Conservation (phyloP, 2,329 filamentous ascomycete genomes). For the Phaeosphaeria sp. region DNA sequence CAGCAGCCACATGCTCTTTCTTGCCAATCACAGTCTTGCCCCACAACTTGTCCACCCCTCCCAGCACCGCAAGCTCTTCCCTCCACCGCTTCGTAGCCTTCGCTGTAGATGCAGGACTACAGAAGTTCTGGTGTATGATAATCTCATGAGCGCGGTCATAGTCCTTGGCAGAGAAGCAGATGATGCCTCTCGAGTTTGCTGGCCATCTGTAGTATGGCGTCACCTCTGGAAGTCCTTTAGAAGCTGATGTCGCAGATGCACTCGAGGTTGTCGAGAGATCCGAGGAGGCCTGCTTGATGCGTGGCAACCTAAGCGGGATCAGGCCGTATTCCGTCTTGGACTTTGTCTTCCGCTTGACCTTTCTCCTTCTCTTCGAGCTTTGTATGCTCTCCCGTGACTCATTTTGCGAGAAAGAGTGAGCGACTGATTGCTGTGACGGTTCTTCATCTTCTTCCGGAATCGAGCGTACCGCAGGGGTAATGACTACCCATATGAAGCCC, state of each 20-base stretch:
- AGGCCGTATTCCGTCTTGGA: slow-evolving; percentile 56
- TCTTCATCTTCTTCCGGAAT: slow-evolving; percentile 42
- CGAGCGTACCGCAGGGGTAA: slow-evolving; percentile 64
- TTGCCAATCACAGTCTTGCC: slow-evolving; percentile 35
- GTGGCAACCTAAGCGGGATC: slow-evolving; percentile 69
- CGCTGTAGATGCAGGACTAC: slow-evolving; percentile 66
- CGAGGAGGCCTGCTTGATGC: slow-evolving; percentile 63
- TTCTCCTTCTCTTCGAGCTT: slow-evolving; percentile 22
- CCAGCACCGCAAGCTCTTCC: slow-evolving; percentile 64
- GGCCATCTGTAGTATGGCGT: slow-evolving; percentile 74
- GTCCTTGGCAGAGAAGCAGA: slow-evolving; percentile 67
- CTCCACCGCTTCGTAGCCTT: slow-evolving; percentile 75
- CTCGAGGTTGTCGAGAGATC: slow-evolving; percentile 53
- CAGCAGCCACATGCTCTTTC: slow-evolving; percentile 22
- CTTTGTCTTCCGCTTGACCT: slow-evolving; percentile 26
- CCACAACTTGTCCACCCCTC: slow-evolving; percentile 34
- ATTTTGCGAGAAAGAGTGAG: slow-evolving; percentile 24
- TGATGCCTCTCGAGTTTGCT: slow-evolving; percentile 65
- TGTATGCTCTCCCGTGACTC: slow-evolving; percentile 22
- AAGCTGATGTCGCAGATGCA: slow-evolving; percentile 45
- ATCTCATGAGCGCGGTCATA: slow-evolving; percentile 75
- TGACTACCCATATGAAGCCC: slow-evolving; percentile 92
- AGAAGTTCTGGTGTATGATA: slow-evolving; percentile 77
- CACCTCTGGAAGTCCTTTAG: slow-evolving; percentile 55
- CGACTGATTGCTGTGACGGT: slow-evolving; percentile 32